These are phyloP conservation scores for Arthrocladium fulminans DNA, from an alignment of 2,329 filamentous ascomycete genomes.

Conservation along the genomic window DNA sequence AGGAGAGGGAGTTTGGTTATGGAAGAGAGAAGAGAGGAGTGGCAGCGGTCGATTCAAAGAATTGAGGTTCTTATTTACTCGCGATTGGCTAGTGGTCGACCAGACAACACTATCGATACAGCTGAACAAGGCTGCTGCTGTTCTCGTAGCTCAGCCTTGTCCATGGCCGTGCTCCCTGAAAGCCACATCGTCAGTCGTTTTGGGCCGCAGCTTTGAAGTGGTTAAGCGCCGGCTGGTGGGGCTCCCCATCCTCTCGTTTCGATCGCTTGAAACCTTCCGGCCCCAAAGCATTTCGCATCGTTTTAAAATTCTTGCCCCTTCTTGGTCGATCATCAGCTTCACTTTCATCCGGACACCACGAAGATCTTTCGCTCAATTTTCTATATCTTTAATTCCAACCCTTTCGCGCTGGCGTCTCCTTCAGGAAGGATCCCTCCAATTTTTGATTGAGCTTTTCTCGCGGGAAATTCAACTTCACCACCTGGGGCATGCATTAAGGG, in stretches of 20 bases:
- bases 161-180: not conserved
- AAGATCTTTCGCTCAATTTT: not conserved
- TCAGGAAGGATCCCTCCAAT: not conserved
- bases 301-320: not conserved
- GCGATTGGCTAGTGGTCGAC: not conserved
- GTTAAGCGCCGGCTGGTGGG: conserved; percentile 3
- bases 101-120: not conserved
- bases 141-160: no score
- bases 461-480: no score
- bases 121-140: not conserved
- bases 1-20: conserved; percentile 22
- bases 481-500: conserved; percentile 2
- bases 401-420: not conserved
- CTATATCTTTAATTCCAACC: not conserved
- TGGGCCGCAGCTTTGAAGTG: not conserved
- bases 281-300: not conserved
- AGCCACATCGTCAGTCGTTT: not conserved
- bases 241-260: not conserved
- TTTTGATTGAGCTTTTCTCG: not conserved
- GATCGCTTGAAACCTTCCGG: not conserved
- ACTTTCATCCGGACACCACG: not conserved
- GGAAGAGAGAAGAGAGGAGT: not conserved
- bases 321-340: conserved; percentile 3
- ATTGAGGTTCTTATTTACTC: conserved; percentile 3
- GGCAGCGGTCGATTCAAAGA: not conserved